Base-by-base conservation (phyloP, 2,329 filamentous ascomycete genomes). In the Penicillium brasilianum region DNA sequence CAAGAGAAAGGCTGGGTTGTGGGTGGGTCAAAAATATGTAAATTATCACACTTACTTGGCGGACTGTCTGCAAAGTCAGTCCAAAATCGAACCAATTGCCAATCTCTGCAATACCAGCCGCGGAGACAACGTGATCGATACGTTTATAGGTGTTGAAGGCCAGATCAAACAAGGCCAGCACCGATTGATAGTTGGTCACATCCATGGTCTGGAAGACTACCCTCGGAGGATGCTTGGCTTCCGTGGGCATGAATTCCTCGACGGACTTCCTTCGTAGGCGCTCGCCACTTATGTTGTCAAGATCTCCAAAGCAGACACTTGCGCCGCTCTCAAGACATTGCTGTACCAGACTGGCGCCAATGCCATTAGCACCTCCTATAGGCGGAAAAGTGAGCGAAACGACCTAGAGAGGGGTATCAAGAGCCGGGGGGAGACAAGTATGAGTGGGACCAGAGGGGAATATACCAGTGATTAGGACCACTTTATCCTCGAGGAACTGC, bases 81-180 rank as follows among this genome's bases (percentile, higher is more conserved):
- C 72, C 70, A 2, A 78, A 76, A 49, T 82, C 81, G 59, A 82
- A 82, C 73, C 79, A 81, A 46, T 80, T 77, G 0, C 72, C 74
- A 6, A 76, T 74, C 60, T 84, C 82, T 16, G 75, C 73, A 4
- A 82, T 77, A 0, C 80, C 83, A 1, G 83, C 83, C 34, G 77
- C 81, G 4, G 79, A 78, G 20, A 84, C 76, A 5, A 82, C 83
- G 60, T 82, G 78, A 59, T 85, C 83, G 22, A 85, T 76, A 6
- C 72, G 73, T 3, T 80, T 80, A 59, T 81, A 80, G n/a, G 72
- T 75, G 7, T 77, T 69, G 44, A 78, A 77, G 0, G 82, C 81
- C 2, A 74, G 62, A 25, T 82, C 77, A 68, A 84, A 85, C 4
- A 85, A 71, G 3, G 72, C 71, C 32, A 84, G 69, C 30, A 82